These are phyloP conservation scores for Mycosphaerella sp. DNA, from an alignment of 2,329 filamentous ascomycete species.

Conservation along the genomic window DNA sequence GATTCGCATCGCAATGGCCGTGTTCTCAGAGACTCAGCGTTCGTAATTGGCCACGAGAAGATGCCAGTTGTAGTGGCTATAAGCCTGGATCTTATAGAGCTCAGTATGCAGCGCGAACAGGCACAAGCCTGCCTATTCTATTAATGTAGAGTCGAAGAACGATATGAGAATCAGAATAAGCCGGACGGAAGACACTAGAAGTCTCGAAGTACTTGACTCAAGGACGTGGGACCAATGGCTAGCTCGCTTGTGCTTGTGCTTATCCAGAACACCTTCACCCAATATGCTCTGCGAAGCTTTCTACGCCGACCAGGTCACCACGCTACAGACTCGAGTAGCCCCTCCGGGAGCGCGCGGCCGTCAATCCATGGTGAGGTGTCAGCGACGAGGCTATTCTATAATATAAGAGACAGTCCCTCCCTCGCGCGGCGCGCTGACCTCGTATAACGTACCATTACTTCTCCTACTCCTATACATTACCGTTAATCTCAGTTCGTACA, in stretches of 20 bases:
- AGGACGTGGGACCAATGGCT: not conserved
- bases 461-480: not conserved
- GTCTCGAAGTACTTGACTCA: not conserved
- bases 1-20: not conserved
- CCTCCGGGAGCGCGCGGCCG: not conserved
- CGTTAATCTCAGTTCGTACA: not conserved
- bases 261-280: not conserved
- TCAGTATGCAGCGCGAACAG: not conserved
- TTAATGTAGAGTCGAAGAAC: not conserved
- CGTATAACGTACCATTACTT: not conserved
- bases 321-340: not conserved
- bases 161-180: too few species aligned
- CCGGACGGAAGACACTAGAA: too few species aligned
- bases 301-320: not conserved
- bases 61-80: not conserved
- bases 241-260: not conserved
- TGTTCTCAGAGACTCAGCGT: too few species aligned
- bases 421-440: too few species aligned
- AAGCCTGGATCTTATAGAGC: not conserved
- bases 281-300: not conserved
- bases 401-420: not conserved
- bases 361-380: not conserved
- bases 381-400: not conserved
- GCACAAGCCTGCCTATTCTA: too few species aligned
- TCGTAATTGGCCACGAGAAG: not conserved